phyloP scores from a whole-genome alignment of 768 basidiomycete species.

The Candolleomyces aberdarensis region DNA sequence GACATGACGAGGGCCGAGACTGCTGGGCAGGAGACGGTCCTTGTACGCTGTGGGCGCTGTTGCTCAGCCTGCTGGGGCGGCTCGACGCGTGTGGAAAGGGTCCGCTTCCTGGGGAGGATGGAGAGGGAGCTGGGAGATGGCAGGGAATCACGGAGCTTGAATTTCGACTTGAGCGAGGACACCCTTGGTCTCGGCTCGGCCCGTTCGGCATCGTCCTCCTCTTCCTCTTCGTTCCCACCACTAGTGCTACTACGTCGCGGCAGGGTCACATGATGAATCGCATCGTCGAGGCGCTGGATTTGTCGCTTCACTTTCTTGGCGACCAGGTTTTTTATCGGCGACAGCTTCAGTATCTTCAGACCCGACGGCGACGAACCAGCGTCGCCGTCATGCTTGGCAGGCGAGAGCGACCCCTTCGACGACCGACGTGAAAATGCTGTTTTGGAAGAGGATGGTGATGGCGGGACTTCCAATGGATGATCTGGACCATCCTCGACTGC shows the following conservation, averaged over 20 bases:
- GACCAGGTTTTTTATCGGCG: conserved; percentile 22
- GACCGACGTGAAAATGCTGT: conserved; percentile 7
- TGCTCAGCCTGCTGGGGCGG: background rate
- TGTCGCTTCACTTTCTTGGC: conserved; percentile 29
- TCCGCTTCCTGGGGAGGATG: background rate
- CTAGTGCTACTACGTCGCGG: no score
- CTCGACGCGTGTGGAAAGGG: background rate
- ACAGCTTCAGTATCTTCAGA: background rate
- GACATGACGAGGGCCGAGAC: no score
- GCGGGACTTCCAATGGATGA: background rate
- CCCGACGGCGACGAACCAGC: conserved; percentile 4
- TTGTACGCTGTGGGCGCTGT: background rate
- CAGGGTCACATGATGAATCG: conserved; percentile 33
- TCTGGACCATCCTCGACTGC: background rate
- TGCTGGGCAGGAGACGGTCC: conserved; percentile 3
- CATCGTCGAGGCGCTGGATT: conserved; percentile 29
- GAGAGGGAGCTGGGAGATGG: background rate
- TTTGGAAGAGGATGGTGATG: conserved; percentile 7
- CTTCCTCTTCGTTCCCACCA: no score
- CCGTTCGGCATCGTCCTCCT: background rate
- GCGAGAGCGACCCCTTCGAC: background rate
- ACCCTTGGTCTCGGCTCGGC: background rate
- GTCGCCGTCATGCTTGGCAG: background rate
- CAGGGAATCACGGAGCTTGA: background rate
- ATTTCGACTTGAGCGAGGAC: background rate